These are phyloP conservation scores for Cryptococcus sp. DNA, from an alignment of 1,284 basidiomycete species.

Conservation along the genomic window DNA sequence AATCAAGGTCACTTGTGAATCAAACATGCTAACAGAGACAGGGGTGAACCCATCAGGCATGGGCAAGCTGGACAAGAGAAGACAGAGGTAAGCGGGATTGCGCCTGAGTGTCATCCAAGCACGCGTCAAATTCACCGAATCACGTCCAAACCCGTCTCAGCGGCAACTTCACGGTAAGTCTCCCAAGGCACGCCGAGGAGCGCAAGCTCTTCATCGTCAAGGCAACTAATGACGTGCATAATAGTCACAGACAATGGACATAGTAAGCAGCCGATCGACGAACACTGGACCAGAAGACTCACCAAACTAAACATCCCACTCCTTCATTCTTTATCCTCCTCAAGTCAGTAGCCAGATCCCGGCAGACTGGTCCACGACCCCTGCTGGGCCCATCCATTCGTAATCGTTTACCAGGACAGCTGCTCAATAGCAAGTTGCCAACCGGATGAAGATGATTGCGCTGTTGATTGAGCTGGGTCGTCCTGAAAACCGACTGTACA, in stretches of 20 bases:
- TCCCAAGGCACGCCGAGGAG: slow-evolving; percentile 81
- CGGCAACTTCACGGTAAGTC: slow-evolving; percentile 69
- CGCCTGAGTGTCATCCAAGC: not conserved
- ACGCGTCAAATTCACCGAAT: slow-evolving; percentile 57
- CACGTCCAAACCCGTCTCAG: slow-evolving; percentile 71
- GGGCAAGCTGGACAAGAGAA: slow-evolving; percentile 64
- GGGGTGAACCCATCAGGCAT: slow-evolving; percentile 90
- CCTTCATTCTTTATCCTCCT: slow-evolving; percentile 73
- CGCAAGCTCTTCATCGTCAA: slow-evolving; percentile 81
- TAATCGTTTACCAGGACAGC: slow-evolving; percentile 96
- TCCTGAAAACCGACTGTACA: slow-evolving; percentile 1
- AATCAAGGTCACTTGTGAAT: slow-evolving; percentile 69
- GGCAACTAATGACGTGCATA: slow-evolving; percentile 61
- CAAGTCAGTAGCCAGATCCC: slow-evolving; percentile 78
- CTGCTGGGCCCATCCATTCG: slow-evolving; percentile 77
- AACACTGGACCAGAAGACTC: slow-evolving; percentile 24
- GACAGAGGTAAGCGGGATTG: not conserved
- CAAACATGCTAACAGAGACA: slow-evolving; percentile 64
- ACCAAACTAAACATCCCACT: slow-evolving; percentile 83
- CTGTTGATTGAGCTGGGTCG: slow-evolving; percentile 14
- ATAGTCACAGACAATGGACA: not conserved
- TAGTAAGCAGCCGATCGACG: not conserved
- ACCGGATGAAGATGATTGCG: slow-evolving; percentile 45
- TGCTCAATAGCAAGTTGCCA: slow-evolving; percentile 88
- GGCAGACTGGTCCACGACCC: slow-evolving; percentile 79